These are phyloP conservation scores for Canna indica DNA, from an alignment of 176 grass and related monocot genomes.

Conservation along the genomic window DNA sequence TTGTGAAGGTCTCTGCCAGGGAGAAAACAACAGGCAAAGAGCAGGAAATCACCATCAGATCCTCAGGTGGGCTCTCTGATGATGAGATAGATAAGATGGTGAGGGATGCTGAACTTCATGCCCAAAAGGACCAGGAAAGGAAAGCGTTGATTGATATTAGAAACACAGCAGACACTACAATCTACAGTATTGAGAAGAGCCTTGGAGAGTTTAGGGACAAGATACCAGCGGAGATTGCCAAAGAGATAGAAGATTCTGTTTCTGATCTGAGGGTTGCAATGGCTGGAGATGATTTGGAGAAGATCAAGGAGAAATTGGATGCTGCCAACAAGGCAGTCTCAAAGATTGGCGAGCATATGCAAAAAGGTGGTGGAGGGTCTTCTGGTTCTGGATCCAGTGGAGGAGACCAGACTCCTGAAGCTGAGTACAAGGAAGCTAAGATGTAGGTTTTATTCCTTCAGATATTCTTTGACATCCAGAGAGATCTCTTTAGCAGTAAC, in stretches of 20 bases:
- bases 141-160: slow-evolving; percentile 73
- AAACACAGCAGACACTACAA: slow-evolving; percentile 80
- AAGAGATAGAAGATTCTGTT: slow-evolving; percentile 55
- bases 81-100: slow-evolving; percentile 92
- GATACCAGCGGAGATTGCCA: slow-evolving; percentile 59
- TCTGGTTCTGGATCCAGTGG: not conserved
- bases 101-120: slow-evolving; percentile 78
- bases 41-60: slow-evolving; percentile 94
- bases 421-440: slow-evolving; percentile 64
- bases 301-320: slow-evolving; percentile 94
- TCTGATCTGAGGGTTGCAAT: slow-evolving; percentile 77
- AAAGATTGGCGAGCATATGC: slow-evolving; percentile 64
- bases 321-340: slow-evolving; percentile 88
- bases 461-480: not conserved
- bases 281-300: slow-evolving; percentile 55
- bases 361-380: slow-evolving; percentile 30
- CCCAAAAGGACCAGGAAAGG: slow-evolving; percentile 83
- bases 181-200: slow-evolving; percentile 92
- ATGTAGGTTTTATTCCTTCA: not conserved
- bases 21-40: slow-evolving; percentile 82
- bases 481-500: not conserved
- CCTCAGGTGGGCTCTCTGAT: slow-evolving; percentile 85
- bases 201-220: slow-evolving; percentile 82
- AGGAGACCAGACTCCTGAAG: slow-evolving; percentile 69
- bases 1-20: slow-evolving; percentile 91